Percentiles rank a stretch among this genome's conserved stretches.
phyloP scores from a whole-genome alignment of 345 rosid genomes.

The Bruguiera parviflora region DNA sequence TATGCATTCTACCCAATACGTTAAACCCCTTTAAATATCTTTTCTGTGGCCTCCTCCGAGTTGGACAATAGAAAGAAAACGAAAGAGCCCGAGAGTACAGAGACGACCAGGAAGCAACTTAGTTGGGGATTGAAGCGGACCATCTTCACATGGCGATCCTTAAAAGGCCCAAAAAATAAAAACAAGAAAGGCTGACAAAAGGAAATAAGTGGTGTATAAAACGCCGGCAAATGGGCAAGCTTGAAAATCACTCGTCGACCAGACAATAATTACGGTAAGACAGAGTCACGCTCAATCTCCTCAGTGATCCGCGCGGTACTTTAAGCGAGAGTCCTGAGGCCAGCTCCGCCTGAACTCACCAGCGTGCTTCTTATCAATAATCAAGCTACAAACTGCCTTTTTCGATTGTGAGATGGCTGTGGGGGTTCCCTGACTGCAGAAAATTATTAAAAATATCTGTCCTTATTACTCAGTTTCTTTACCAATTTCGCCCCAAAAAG shows the following conservation, averaged over 20 bases:
- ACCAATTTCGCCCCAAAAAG: too few relatives aligned
- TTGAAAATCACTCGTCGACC: slow-evolving; percentile 24
- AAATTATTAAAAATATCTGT: too few relatives aligned
- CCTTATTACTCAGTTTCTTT: too few relatives aligned
- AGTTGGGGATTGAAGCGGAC: slow-evolving; percentile 18
- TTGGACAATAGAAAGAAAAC: not conserved
- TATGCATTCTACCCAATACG: too few relatives aligned
- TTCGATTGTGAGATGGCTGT: too few relatives aligned
- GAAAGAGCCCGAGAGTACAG: not conserved
- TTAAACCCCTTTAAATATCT: not conserved
- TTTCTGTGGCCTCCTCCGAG: not conserved
- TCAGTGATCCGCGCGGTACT: not conserved
- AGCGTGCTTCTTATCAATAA: not conserved
- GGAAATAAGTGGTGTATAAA: not conserved
- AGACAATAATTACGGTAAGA: slow-evolving; percentile 3
- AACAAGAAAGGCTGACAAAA: too few relatives aligned
- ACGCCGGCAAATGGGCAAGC: slow-evolving; percentile 19
- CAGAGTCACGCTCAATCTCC: not conserved
- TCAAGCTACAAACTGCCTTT: too few relatives aligned
- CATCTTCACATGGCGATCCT: slow-evolving; percentile 10
- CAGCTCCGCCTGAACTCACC: slow-evolving; percentile 26
- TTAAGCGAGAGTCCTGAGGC: slow-evolving; percentile 4
- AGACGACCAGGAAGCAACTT: not conserved
- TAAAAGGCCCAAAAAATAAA: not conserved
- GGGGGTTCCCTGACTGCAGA: too few relatives aligned